Evolutionary conservation across 2,329 filamentous ascomycete genomes (phyloP).

Genomic region (Biscogniauxia marginata): DNA sequence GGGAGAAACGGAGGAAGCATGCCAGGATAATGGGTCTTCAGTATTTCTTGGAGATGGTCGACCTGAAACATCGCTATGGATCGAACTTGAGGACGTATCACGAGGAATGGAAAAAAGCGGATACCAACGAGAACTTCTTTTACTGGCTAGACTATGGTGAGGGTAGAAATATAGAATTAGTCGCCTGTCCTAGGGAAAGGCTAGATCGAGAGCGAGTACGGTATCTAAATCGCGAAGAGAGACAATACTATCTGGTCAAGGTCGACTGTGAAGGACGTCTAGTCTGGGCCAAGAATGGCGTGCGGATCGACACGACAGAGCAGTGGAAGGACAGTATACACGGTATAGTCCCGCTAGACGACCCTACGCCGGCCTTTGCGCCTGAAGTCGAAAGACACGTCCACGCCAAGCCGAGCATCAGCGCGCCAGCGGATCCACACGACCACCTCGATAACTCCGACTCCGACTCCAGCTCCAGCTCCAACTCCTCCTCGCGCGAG

Average conservation of each 20-base stretch:
- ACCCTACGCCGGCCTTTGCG: constrained; percentile 56
- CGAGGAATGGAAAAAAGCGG: constrained; percentile 73
- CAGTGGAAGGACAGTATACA: constrained; percentile 77
- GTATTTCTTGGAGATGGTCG: constrained; percentile 85
- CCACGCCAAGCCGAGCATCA: constrained; percentile 22
- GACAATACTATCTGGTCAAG: constrained; percentile 75
- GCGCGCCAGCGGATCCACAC: constrained; percentile 24
- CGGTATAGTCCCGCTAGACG: constrained; percentile 64
- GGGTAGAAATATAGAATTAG: constrained; percentile 67
- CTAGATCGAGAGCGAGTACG: constrained; percentile 78
- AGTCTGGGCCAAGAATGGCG: constrained; percentile 84
- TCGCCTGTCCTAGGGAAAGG: constrained; percentile 68
- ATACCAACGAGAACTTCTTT: constrained; percentile 86
- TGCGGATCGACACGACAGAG: constrained; percentile 72
- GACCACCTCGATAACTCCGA: constrained; percentile 7
- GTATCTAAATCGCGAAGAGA: constrained; percentile 80
- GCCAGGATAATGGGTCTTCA: constrained; percentile 81
- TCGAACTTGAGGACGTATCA: constrained; percentile 81
- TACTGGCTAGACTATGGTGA: constrained; percentile 88
- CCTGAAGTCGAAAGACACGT: constrained; percentile 32
- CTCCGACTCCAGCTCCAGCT: constrained; percentile 1
- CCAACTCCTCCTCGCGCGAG: constrained; percentile 29
- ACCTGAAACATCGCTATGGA: constrained; percentile 83
- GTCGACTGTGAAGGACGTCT: constrained; percentile 73
- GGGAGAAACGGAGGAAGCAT: constrained; percentile 58